phyloP scores from a whole-genome alignment of 2,329 filamentous ascomycete species.

The Talaromyces pinophilus region DNA sequence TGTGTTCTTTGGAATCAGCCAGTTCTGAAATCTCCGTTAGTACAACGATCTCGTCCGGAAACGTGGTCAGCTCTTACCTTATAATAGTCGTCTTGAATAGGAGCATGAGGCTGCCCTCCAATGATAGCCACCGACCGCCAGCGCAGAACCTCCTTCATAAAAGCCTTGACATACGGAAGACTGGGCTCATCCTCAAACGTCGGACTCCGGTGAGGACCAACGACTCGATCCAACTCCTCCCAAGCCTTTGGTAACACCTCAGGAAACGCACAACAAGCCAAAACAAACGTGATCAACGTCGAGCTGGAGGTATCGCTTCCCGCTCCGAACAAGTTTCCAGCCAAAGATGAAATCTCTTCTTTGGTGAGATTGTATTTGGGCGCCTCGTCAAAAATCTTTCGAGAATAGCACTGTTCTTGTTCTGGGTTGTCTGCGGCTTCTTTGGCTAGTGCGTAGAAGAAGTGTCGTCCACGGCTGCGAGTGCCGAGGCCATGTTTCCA shows the following conservation, averaged over 20 bases:
- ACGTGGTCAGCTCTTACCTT: slow-evolving; percentile 3
- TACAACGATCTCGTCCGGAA: too few relatives aligned
- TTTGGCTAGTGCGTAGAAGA: slow-evolving; percentile 56
- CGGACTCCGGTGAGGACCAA: slow-evolving; percentile 36
- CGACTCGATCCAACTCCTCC: slow-evolving; percentile 39
- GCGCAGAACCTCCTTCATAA: slow-evolving; percentile 36
- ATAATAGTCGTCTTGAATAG: background rate
- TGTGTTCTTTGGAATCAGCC: slow-evolving; percentile 50
- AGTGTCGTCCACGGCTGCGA: slow-evolving; percentile 51
- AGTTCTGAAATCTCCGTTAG: slow-evolving; percentile 32
- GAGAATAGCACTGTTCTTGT: slow-evolving; percentile 47
- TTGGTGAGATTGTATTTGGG: slow-evolving; percentile 50
- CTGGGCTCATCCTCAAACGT: slow-evolving; percentile 34
- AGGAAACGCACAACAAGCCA: slow-evolving; percentile 24
- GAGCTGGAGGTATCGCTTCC: slow-evolving; percentile 35
- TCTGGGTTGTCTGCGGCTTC: slow-evolving; percentile 49
- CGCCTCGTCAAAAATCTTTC: slow-evolving; percentile 52
- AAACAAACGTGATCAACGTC: slow-evolving; percentile 33
- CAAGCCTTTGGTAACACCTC: slow-evolving; percentile 44
- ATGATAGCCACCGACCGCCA: slow-evolving; percentile 34
- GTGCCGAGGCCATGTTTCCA: slow-evolving; percentile 54
- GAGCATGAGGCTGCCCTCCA: slow-evolving; percentile 1
- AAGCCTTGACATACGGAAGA: slow-evolving; percentile 34
- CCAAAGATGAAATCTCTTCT: slow-evolving; percentile 50
- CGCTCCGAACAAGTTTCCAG: slow-evolving; percentile 45